Evolutionary conservation across 1,284 basidiomycete species (phyloP).

Genomic region (Sporisorium graminicola): DNA sequence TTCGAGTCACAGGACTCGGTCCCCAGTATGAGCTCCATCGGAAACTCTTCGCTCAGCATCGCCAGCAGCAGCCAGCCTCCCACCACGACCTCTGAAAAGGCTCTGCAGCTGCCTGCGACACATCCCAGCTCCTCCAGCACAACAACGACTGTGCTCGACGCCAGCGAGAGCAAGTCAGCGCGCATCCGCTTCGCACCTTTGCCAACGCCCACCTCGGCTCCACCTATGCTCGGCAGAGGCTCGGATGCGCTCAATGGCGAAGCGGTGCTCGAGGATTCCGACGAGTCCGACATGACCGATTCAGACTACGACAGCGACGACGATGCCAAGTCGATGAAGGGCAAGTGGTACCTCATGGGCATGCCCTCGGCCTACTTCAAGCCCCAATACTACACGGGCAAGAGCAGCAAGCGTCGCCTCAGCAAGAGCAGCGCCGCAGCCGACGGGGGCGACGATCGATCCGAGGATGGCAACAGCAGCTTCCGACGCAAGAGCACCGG

Average conservation of each 20-base stretch:
- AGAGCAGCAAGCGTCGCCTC: slow-evolving; percentile 35
- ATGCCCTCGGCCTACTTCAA: slow-evolving; percentile 62
- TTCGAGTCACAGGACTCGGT: slow-evolving; percentile 50
- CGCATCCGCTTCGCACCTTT: slow-evolving; percentile 59
- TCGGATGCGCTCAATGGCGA: slow-evolving; percentile 11
- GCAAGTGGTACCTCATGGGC: slow-evolving; percentile 65
- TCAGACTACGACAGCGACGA: slow-evolving; percentile 46
- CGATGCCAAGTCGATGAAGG: slow-evolving; percentile 42
- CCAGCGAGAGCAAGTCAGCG: slow-evolving; percentile 31
- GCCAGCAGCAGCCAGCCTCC: slow-evolving; percentile 31
- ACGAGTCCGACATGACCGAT: slow-evolving; percentile 33
- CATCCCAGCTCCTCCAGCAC: slow-evolving; percentile 4
- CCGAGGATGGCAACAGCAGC: slow-evolving; percentile 32
- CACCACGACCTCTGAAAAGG: slow-evolving; percentile 19
- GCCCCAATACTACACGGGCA: slow-evolving; percentile 47
- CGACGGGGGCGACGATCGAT: slow-evolving; percentile 24
- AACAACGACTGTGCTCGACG: slow-evolving; percentile 13
- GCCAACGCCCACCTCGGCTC: slow-evolving; percentile 34
- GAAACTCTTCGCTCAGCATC: slow-evolving; percentile 30
- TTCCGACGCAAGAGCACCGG: slow-evolving; percentile 48
- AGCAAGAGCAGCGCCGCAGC: slow-evolving; percentile 18
- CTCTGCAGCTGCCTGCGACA: slow-evolving; percentile 5
- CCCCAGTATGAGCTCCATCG: slow-evolving; percentile 48
- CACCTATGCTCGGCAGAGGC: slow-evolving; percentile 8
- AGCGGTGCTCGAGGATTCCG: slow-evolving; percentile 25